Base-by-base conservation (phyloP, 208 protist species). In the Acanthamoeba triangularis region DNA sequence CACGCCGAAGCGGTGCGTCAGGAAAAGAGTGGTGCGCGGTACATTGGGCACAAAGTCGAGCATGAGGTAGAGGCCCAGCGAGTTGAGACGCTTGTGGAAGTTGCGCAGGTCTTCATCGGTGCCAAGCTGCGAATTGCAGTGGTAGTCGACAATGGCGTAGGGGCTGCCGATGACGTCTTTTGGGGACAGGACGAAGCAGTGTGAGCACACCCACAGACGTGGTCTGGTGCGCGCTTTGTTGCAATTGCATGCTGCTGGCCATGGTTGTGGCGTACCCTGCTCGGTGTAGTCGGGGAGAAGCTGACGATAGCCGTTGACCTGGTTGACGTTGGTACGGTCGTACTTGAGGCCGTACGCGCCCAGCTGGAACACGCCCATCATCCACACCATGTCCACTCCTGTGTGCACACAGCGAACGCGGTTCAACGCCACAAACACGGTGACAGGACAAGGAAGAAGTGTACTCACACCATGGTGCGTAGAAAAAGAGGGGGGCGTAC, bases 1-100 rank as follows among this genome's bases (percentile, higher is more conserved):
- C 54, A 41, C 37, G 37, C 37, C 37, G 41, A 47, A 47, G 41
- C 41, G 41, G 41, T 11, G 41, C 41, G 41, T 41, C 69, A 78
- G 69, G n/a, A 1, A 1, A 78, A 20, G 35, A 78, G 88, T 30
- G 54, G 37, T 52, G 41, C 30, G 56, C 20, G 3, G 74, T 35
- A 98, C 97, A 72, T 98, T 98, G 14, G 97, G 97, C 47, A 98
- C 98, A 94, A 98, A 98, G 87, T 98, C 98, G 8, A 98, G 41
- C 84, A 98, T 98, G 16, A 98, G 76, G 13, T 91, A 52, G 20
- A 98, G 59, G 10, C 97, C 97, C 59, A 96, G 95, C 0, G 37
- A 14, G 90, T 98, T 96, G 2, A 98, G 85, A 11, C 94, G 52
- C 37, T 96, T 47, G 37, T 59, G 74, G 3, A 98, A 90, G 20